A percentile compares a stretch with the other conserved stretches of the same genome.
Evolutionary conservation across 345 rosid genomes (phyloP).

Genomic region (Cardamine resedifolia): DNA sequence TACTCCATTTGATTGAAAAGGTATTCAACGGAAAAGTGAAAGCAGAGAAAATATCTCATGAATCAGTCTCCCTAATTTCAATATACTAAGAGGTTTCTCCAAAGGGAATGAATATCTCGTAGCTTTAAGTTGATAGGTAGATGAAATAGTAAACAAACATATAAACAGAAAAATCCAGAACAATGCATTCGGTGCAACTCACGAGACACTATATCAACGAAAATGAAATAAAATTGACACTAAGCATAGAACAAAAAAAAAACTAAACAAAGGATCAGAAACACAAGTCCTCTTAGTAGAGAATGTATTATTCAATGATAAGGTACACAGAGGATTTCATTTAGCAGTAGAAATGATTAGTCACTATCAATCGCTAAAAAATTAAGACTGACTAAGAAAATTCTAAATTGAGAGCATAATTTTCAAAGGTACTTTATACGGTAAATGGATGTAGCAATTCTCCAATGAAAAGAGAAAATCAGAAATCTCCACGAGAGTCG

Average conservation of each 20-base stretch:
- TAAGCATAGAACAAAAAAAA: too few species aligned
- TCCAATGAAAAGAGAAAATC: neutral
- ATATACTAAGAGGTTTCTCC: neutral
- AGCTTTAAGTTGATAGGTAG: neutral
- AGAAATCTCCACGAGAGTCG: neutral
- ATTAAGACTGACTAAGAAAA: neutral
- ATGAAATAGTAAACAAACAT: neutral
- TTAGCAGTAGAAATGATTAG: neutral
- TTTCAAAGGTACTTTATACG: neutral
- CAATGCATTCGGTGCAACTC: neutral
- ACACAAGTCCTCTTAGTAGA: neutral
- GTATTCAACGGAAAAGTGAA: neutral
- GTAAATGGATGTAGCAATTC: neutral
- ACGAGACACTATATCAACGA: too few species aligned
- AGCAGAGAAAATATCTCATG: neutral
- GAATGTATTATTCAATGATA: neutral
- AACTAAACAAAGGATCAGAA: conserved; percentile 1
- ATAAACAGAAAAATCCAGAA: neutral
- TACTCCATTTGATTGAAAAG: neutral
- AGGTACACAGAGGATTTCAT: too few species aligned
- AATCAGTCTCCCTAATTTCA: conserved; percentile 6
- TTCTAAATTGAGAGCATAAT: neutral
- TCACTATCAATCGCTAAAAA: neutral
- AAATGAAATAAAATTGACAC: too few species aligned
- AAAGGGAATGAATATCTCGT: neutral